phyloP scores from a whole-genome alignment of 163 green algal genomes.

The Prototheca cutis region DNA sequence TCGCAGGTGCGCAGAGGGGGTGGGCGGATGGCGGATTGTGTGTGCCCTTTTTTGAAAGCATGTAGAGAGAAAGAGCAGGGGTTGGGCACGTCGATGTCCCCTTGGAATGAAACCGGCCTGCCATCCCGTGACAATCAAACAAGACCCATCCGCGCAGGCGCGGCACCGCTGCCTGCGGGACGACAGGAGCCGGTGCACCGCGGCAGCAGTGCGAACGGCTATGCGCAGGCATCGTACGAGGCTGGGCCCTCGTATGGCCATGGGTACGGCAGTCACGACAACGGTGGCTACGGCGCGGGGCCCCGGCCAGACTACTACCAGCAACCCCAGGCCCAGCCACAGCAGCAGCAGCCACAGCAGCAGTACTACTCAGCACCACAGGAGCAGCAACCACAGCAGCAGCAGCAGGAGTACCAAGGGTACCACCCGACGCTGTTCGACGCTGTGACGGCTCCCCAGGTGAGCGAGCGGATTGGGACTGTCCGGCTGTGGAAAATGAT shows the following conservation, averaged over 20 bases:
- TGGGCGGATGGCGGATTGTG: background rate
- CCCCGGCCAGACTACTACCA: background rate
- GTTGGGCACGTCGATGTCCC: background rate
- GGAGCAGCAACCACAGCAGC: conserved; percentile 4
- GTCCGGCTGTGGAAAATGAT: background rate
- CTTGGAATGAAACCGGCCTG: background rate
- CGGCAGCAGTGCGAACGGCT: background rate
- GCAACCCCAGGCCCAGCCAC: background rate
- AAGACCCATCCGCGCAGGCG: too few species aligned
- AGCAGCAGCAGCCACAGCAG: conserved; percentile 8
- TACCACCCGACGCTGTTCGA: conserved; percentile 13
- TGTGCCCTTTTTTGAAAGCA: background rate
- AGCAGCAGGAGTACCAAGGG: conserved; percentile 3
- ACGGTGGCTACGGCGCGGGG: background rate
- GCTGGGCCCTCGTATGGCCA: background rate
- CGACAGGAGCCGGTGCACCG: background rate
- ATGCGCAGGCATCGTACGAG: background rate
- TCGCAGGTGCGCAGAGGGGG: background rate
- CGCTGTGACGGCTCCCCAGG: conserved; percentile 14
- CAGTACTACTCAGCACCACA: background rate
- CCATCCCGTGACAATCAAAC: background rate
- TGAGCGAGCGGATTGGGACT: background rate
- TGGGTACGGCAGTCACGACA: background rate
- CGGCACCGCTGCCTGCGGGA: too few species aligned
- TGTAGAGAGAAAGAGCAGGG: background rate